Percentiles rank a stretch among this genome's conserved stretches.
Conservation (phyloP, 1,139 yeast species). For the Magnusiomyces tetraspermus region DNA sequence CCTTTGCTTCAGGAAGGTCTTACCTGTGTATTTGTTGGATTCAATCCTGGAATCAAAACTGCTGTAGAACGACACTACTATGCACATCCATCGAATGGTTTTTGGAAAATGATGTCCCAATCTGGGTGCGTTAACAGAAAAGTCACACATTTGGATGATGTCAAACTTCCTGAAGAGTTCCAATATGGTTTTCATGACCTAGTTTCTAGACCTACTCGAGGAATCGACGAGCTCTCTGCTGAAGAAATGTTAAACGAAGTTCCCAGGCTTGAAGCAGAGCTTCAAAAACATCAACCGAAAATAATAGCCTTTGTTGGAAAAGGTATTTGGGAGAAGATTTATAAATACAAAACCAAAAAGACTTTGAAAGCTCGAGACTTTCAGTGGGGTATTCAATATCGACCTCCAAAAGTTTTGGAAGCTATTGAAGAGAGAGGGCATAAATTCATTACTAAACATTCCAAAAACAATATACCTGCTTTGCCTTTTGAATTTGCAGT, state of each 20-base stretch:
- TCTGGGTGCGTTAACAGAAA: slow-evolving; percentile 37
- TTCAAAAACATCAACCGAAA: slow-evolving; percentile 35
- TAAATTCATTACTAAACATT: background rate
- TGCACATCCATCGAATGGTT: slow-evolving; percentile 61
- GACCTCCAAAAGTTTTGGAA: slow-evolving; percentile 7
- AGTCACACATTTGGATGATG: slow-evolving; percentile 38
- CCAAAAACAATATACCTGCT: slow-evolving; percentile 3
- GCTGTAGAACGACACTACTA: slow-evolving; percentile 59
- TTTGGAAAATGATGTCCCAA: slow-evolving; percentile 58
- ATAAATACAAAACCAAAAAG: slow-evolving; percentile 31
- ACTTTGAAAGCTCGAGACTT: slow-evolving; percentile 24
- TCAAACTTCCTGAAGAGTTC: slow-evolving; percentile 36
- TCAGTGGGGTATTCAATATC: slow-evolving; percentile 46
- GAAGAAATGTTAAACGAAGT: slow-evolving; percentile 51
- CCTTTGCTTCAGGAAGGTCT: slow-evolving; percentile 30
- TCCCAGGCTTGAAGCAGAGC: slow-evolving; percentile 42
- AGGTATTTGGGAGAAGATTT: slow-evolving; percentile 66
- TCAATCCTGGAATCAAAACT: slow-evolving; percentile 64
- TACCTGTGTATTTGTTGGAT: slow-evolving; percentile 54
- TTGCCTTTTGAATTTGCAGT: slow-evolving; percentile 19
- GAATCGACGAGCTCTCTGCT: slow-evolving; percentile 45
- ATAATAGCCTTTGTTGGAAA: slow-evolving; percentile 58
- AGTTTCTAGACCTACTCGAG: slow-evolving; percentile 54
- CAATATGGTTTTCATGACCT: slow-evolving; percentile 65
- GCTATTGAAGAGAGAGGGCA: background rate